phyloP scores from a whole-genome alignment of 1,284 basidiomycete species.

The Sporisorium iseilematis-ciliati region DNA sequence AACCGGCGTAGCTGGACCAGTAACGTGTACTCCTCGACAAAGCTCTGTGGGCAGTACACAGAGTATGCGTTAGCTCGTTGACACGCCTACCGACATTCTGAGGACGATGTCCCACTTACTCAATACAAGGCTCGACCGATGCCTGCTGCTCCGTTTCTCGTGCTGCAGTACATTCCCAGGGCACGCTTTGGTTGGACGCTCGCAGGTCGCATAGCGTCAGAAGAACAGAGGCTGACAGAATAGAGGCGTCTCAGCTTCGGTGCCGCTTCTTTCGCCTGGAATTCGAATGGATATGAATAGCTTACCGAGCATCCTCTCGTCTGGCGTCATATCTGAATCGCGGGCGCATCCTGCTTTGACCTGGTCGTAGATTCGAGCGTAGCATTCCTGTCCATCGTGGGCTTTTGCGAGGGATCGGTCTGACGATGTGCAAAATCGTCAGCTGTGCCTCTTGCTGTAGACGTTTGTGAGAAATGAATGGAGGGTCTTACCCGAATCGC shows the following conservation, averaged over 20 bases:
- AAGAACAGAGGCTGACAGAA: constrained; percentile 19
- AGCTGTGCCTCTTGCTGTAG: neutral
- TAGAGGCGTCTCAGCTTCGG: neutral
- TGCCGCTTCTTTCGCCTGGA: neutral
- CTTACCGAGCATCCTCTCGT: constrained; percentile 34
- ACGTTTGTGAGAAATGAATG: neutral
- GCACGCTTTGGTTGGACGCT: constrained; percentile 34
- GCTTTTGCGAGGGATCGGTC: neutral
- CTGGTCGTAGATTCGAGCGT: constrained; percentile 29
- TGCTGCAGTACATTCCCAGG: constrained; percentile 20
- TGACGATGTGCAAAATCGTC: neutral
- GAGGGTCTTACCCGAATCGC: constrained; percentile 11
- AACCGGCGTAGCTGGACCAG: constrained; percentile 53
- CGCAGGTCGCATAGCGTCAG: constrained; percentile 39
- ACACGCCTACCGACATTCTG: neutral
- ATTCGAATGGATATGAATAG: no score
- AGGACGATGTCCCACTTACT: constrained; percentile 9
- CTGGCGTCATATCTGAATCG: constrained; percentile 18
- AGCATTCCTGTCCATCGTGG: constrained; percentile 15
- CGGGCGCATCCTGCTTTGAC: constrained; percentile 19
- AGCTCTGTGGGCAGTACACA: constrained; percentile 11
- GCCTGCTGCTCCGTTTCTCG: neutral
- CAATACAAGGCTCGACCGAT: constrained; percentile 19
- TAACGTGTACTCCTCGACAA: constrained; percentile 37
- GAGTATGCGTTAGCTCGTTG: neutral